These are phyloP conservation scores for Candida hispaniensis DNA, from an alignment of 805 yeast species.

Conservation along the genomic window DNA sequence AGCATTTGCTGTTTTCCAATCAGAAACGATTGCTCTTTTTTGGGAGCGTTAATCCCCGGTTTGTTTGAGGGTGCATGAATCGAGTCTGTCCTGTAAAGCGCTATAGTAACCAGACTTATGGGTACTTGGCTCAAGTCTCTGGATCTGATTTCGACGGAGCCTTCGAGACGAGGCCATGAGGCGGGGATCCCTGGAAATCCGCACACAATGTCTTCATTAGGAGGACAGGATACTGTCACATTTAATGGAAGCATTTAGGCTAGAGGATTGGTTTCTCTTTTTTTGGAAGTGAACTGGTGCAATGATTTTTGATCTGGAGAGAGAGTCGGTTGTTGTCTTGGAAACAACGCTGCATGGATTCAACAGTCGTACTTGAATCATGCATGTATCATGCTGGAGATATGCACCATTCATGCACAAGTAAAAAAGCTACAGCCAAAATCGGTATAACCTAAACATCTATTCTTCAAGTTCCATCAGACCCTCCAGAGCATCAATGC, in stretches of 20 bases:
- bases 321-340: no score
- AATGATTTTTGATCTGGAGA: no score
- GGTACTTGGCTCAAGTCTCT: constrained; percentile 23
- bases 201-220: constrained; percentile 33
- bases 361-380: no score
- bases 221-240: constrained; percentile 28
- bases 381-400: no score
- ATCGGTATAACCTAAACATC: no score
- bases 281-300: no score
- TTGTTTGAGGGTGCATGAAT: constrained; percentile 29
- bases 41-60: constrained; percentile 26
- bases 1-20: constrained; percentile 28
- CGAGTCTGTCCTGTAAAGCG: constrained; percentile 33
- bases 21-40: constrained; percentile 29
- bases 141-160: constrained; percentile 32
- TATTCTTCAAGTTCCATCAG: no score
- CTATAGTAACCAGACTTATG: constrained; percentile 27
- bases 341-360: no score
- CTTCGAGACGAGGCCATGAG: constrained; percentile 33
- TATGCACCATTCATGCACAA: no score
- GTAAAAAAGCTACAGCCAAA: no score
- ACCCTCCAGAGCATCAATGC: no score
- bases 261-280: no score
- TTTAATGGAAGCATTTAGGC: constrained; percentile 16
- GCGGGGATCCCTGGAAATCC: constrained; percentile 38